phyloP scores from a whole-genome alignment of 768 basidiomycete genomes.

The Leccinum disarticulatum region DNA sequence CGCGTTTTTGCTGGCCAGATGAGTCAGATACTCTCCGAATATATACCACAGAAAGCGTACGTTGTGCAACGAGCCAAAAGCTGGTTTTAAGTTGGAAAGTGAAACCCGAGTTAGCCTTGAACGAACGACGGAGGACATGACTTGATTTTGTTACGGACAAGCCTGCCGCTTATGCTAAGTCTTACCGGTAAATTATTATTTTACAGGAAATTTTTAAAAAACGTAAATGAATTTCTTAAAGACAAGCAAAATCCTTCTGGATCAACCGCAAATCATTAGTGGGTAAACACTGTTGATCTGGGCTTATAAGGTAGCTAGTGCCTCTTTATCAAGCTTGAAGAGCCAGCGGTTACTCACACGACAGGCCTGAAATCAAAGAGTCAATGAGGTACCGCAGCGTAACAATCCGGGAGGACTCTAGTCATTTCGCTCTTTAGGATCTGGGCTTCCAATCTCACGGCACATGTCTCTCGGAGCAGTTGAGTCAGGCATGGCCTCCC shows the following conservation, averaged over 20 bases:
- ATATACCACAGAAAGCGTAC: slow-evolving; percentile 37
- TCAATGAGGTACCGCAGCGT: neutral
- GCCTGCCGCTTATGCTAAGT: neutral
- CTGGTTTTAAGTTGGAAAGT: slow-evolving; percentile 75
- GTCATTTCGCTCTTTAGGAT: neutral
- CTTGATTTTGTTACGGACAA: neutral
- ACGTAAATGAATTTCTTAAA: too few relatives aligned
- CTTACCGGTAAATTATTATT: neutral
- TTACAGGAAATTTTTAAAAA: neutral
- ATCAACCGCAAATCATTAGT: neutral
- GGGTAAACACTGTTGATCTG: neutral
- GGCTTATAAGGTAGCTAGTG: neutral
- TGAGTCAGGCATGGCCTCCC: slow-evolving; percentile 28
- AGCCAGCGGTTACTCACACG: too few relatives aligned
- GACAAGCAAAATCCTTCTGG: neutral
- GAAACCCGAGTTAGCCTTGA: slow-evolving; percentile 43
- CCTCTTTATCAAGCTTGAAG: neutral
- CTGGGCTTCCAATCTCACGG: neutral
- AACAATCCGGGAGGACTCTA: neutral
- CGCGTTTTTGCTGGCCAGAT: slow-evolving; percentile 77
- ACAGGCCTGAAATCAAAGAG: neutral
- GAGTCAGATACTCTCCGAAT: slow-evolving; percentile 5
- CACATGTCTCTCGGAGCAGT: neutral
- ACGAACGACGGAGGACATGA: slow-evolving; percentile 39
- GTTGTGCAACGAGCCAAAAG: slow-evolving; percentile 64